These are phyloP conservation scores for Phaeolepiota aurea DNA, from an alignment of 768 basidiomycete genomes.

Conservation along the genomic window DNA sequence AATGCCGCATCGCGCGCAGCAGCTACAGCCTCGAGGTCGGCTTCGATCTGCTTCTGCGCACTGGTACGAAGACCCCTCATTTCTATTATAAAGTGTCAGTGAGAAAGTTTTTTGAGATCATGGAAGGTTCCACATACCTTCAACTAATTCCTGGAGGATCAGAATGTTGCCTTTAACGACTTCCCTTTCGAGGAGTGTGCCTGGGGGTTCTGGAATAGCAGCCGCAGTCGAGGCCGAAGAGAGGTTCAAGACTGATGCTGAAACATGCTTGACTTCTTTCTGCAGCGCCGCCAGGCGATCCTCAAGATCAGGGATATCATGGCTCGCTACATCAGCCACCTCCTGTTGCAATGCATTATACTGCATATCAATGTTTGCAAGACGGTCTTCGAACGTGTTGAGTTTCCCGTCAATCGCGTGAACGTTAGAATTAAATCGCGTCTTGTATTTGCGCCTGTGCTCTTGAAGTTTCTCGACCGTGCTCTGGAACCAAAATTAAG, in stretches of 20 bases:
- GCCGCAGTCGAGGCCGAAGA: constrained; percentile 2
- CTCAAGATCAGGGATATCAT: constrained; percentile 19
- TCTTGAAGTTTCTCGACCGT: constrained; percentile 29
- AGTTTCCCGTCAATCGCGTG: constrained; percentile 31
- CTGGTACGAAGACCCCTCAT: constrained; percentile 34
- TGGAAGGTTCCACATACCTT: constrained; percentile 27
- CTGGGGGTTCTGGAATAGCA: not conserved
- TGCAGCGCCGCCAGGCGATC: constrained; percentile 10
- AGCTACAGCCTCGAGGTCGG: constrained; percentile 35
- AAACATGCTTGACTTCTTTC: constrained; percentile 7
- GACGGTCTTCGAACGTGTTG: constrained; percentile 27
- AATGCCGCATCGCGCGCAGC: constrained; percentile 18
- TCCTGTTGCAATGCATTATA: constrained; percentile 17
- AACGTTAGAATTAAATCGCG: constrained; percentile 31
- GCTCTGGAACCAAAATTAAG: constrained; percentile 11
- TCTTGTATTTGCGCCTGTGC: constrained; percentile 31
- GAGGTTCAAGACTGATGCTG: constrained; percentile 19
- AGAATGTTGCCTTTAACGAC: constrained; percentile 22
- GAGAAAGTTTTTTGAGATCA: not conserved
- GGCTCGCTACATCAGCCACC: constrained; percentile 19
- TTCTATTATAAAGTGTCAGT: constrained; percentile 19
- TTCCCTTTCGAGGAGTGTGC: constrained; percentile 10
- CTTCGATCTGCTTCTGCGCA: constrained; percentile 35
- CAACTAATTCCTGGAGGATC: constrained; percentile 28
- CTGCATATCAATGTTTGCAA: constrained; percentile 28